phyloP scores from a whole-genome alignment of 179 eudicot genomes.

The Carnegiea gigantea region DNA sequence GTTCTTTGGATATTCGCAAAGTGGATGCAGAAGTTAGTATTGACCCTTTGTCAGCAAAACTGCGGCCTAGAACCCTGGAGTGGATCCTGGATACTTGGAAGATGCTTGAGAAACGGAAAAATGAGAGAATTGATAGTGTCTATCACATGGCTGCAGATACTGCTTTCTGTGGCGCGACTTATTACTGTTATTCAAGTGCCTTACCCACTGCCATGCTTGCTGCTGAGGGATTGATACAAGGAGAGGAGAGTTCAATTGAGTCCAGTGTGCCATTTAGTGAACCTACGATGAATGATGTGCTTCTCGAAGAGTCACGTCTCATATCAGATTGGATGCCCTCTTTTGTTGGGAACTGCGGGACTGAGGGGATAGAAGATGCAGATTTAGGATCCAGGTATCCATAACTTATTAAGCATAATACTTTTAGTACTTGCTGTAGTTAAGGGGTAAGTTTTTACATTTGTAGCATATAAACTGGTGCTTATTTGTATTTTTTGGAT shows the following conservation, averaged over 20 bases:
- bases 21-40: slow-evolving; percentile 75
- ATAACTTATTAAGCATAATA: slow-evolving; percentile 3
- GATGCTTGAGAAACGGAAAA: slow-evolving; percentile 40
- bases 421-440: not conserved
- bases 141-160: slow-evolving; percentile 28
- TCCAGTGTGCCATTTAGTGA: slow-evolving; percentile 29
- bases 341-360: slow-evolving; percentile 37
- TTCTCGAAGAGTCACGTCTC: slow-evolving; percentile 64
- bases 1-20: slow-evolving; percentile 75
- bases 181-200: slow-evolving; percentile 29
- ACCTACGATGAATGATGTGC: slow-evolving; percentile 37
- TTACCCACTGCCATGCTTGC: slow-evolving; percentile 29
- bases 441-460: not conserved
- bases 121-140: slow-evolving; percentile 23
- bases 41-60: slow-evolving; percentile 56
- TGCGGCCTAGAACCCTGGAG: slow-evolving; percentile 68
- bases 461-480: not conserved
- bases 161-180: slow-evolving; percentile 30
- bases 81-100: slow-evolving; percentile 58
- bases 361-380: slow-evolving; percentile 46
- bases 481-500: not conserved
- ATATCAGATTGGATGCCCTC: slow-evolving; percentile 88
- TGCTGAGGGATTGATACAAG: slow-evolving; percentile 31
- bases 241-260: slow-evolving; percentile 34
- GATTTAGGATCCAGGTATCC: slow-evolving; percentile 91